phyloP scores from a whole-genome alignment of 768 basidiomycete genomes.

The Nidularia sp. region DNA sequence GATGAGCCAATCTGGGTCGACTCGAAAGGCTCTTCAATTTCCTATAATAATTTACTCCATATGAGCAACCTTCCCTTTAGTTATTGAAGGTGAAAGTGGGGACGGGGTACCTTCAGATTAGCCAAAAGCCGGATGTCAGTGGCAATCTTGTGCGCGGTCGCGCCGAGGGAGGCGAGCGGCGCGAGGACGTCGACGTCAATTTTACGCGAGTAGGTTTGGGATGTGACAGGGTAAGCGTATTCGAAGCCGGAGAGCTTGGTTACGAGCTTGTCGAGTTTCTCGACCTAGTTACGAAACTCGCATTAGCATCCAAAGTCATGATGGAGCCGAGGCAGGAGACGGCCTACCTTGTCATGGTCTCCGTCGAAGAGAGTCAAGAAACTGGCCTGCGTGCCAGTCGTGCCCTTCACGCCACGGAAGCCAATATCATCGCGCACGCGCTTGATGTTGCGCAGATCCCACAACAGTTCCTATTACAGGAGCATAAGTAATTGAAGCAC shows the following conservation, averaged over 20 bases:
- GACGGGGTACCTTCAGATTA: conserved; percentile 71
- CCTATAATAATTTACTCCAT: conserved; percentile 34
- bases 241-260: conserved; percentile 89
- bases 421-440: conserved; percentile 89
- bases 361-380: conserved; percentile 94
- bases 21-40: conserved; percentile 99
- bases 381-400: conserved; percentile 96
- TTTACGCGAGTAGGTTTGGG: conserved; percentile 98
- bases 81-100: neutral
- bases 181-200: conserved; percentile 92
- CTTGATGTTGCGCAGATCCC: conserved; percentile 93
- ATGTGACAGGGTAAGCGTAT: conserved; percentile 96
- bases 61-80: neutral
- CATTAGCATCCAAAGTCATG: neutral
- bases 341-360: conserved; percentile 78
- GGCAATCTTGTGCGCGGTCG: conserved; percentile 96
- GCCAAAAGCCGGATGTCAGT: conserved; percentile 94
- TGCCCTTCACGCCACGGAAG: conserved; percentile 99
- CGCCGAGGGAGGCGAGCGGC: conserved; percentile 85
- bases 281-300: conserved; percentile 50
- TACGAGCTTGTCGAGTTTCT: conserved; percentile 82
- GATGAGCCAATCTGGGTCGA: conserved; percentile 97
- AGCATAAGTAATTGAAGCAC: neutral
- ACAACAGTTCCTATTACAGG: conserved; percentile 73
- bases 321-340: neutral